Base-by-base conservation (phyloP, 1,284 basidiomycete species). In the Malassezia yamatoensis region DNA sequence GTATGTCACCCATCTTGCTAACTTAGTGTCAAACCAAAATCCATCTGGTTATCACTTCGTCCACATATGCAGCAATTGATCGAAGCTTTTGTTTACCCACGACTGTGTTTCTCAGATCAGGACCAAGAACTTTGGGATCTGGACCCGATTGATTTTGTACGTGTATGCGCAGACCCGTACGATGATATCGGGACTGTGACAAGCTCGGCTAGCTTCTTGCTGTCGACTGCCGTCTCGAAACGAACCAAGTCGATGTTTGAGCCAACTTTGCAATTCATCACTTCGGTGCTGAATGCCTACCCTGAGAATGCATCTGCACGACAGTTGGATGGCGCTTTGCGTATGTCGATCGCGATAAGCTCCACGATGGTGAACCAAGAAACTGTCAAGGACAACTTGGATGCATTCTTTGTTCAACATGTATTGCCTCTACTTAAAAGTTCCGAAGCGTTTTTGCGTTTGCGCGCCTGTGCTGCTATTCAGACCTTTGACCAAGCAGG, bases 41-140 rank as follows among this genome's bases (percentile, higher is more conserved):
- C 68, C 10, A 72, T 69, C 24, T 74, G 71, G 71, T 46, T 60
- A 15, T 60, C 64, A 9, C 63, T 74, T 51, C 72, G 72, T 53
- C 71, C 71, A 9, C 67, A 71, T 43, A 65, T 70, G 8, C 53
- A 60, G 12, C 56, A 60, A 34, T 59, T 74, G 15, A 62, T 67
- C 8, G 61, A 70, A 54, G 51, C 54, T n/a, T 69, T 72, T 45
- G 66, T 69, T 52, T 71, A 71, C 59, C 71, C 71, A 18, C 60
- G 63, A 8, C 52, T 74, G 49, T 74, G 68, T 63, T 69, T 66
- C 53, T 64, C 53, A 40, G 61, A 67, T 6, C 62, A 61, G 46
- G 70, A 72, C 37, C 65, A 67, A 53, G 71, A 74, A 61, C 39
- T 67, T 38, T 74, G 70, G 70, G 68, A 74, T 53, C 54, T 68